Evolutionary conservation across 768 basidiomycete species (phyloP).

Genomic region (Roridomyces roridus): DNA sequence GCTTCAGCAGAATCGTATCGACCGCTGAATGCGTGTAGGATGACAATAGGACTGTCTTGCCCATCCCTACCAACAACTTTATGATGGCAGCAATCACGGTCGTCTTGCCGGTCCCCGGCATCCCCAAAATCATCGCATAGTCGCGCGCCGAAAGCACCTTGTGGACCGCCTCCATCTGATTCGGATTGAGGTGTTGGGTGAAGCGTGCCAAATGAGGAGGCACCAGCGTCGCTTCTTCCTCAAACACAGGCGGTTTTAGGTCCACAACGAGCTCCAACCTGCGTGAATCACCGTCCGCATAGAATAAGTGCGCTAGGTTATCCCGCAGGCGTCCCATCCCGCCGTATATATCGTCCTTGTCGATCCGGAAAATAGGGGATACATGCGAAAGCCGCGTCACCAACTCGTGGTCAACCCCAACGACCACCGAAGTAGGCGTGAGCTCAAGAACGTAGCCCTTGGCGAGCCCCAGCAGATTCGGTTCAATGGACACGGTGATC

Average conservation of each 20-base stretch:
- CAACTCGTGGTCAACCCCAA: conserved; percentile 86
- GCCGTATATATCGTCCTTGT: conserved; percentile 89
- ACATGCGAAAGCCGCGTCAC: conserved; percentile 41
- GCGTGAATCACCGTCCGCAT: conserved; percentile 71
- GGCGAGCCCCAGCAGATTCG: conserved; percentile 81
- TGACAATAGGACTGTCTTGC: conserved; percentile 88
- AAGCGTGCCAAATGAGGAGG: conserved; percentile 31
- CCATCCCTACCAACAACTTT: conserved; percentile 73
- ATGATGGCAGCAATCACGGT: conserved; percentile 93
- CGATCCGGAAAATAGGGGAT: conserved; percentile 74
- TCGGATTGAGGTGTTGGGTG: conserved; percentile 62
- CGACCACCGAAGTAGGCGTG: conserved; percentile 61
- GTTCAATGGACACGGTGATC: conserved; percentile 86
- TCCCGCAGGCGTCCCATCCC: conserved; percentile 90
- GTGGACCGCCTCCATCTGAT: conserved; percentile 74
- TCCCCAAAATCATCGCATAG: conserved; percentile 92
- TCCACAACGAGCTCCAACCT: conserved; percentile 84
- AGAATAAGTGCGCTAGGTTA: conserved; percentile 90
- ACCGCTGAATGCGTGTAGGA: conserved; percentile 99
- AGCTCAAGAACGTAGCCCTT: conserved; percentile 85
- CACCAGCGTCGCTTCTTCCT: conserved; percentile 28
- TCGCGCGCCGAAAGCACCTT: conserved; percentile 83
- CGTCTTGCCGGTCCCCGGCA: conserved; percentile 99
- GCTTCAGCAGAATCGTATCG: conserved; percentile 92
- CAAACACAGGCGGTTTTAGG: conserved; percentile 71